Percentiles rank a stretch among this genome's conserved stretches.
These are phyloP conservation scores for Linnemannia schmuckeri DNA, from an alignment of 192 early-diverging fungal species.

Conservation along the genomic window DNA sequence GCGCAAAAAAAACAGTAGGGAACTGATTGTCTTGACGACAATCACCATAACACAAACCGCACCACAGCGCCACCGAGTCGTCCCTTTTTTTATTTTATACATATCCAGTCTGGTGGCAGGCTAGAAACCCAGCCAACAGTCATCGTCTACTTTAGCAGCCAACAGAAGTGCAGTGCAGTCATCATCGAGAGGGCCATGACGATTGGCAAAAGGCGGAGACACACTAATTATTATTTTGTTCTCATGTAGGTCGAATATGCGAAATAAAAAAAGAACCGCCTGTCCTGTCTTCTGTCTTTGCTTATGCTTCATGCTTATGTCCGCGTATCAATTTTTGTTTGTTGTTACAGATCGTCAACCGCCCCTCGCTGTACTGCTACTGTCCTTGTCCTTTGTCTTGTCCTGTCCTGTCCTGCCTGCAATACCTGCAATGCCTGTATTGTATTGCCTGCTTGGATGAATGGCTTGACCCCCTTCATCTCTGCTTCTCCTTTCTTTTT, in stretches of 20 bases:
- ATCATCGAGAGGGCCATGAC: not conserved
- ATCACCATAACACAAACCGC: too few relatives aligned
- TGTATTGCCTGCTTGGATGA: not conserved
- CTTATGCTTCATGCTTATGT: too few relatives aligned
- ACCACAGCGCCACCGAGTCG: not conserved
- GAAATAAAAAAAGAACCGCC: too few relatives aligned
- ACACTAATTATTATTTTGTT: not conserved
- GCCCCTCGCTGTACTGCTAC: not conserved
- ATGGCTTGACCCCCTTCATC: not conserved
- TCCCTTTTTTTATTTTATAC: not conserved
- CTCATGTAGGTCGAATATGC: too few relatives aligned
- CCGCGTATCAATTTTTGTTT: too few relatives aligned
- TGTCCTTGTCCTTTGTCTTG: too few relatives aligned
- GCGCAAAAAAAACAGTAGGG: not conserved
- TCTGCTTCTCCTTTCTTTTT: not conserved
- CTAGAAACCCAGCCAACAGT: not conserved
- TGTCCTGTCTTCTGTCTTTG: too few relatives aligned
- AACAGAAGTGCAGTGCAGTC: not conserved
- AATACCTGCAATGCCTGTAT: not conserved
- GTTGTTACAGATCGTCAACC: not conserved
- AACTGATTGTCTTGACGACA: too few relatives aligned
- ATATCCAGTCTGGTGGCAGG: not conserved
- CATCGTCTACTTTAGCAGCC: conserved; percentile 4
- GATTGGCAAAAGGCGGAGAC: conserved; percentile 8
- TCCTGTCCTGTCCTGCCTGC: not conserved